Conservation (phyloP, 192 early-diverging fungal species). For the Tieghemiomyces parasiticus region DNA sequence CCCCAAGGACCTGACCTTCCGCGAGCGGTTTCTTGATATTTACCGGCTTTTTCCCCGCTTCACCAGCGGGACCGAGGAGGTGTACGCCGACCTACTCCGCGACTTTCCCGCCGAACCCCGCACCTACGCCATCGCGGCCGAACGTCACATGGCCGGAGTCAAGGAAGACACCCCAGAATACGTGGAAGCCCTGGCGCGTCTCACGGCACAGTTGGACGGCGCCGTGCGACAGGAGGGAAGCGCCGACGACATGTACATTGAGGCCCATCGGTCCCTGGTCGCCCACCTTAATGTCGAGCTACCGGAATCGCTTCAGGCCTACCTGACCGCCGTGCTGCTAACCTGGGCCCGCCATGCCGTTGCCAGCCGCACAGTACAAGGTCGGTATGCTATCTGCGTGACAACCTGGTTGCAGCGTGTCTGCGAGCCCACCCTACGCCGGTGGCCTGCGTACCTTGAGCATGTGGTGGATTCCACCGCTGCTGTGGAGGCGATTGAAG, state of each 20-base stretch:
- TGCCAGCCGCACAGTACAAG: neutral
- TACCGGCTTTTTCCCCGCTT: conserved; percentile 12
- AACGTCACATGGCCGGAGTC: neutral
- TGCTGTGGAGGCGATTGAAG: neutral
- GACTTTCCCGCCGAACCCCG: neutral
- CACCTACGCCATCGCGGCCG: neutral
- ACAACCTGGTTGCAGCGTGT: neutral
- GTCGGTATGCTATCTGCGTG: neutral
- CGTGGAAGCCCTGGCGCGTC: conserved; percentile 3
- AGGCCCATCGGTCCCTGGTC: neutral
- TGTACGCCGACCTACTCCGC: neutral
- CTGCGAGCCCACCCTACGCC: neutral
- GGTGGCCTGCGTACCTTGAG: neutral
- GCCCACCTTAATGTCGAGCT: neutral
- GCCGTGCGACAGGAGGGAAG: neutral
- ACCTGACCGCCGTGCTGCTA: neutral
- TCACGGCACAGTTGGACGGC: neutral
- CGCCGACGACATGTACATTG: neutral
- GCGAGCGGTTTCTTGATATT: conserved; percentile 52
- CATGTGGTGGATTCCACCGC: too few species aligned
- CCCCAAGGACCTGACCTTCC: conserved; percentile 56
- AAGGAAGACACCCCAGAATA: neutral
- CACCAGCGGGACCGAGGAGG: too few species aligned
- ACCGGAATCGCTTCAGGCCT: neutral
- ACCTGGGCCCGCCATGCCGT: neutral